Evolutionary conservation across 2,329 filamentous ascomycete species (phyloP).

Genomic region (Onygenales sp.): DNA sequence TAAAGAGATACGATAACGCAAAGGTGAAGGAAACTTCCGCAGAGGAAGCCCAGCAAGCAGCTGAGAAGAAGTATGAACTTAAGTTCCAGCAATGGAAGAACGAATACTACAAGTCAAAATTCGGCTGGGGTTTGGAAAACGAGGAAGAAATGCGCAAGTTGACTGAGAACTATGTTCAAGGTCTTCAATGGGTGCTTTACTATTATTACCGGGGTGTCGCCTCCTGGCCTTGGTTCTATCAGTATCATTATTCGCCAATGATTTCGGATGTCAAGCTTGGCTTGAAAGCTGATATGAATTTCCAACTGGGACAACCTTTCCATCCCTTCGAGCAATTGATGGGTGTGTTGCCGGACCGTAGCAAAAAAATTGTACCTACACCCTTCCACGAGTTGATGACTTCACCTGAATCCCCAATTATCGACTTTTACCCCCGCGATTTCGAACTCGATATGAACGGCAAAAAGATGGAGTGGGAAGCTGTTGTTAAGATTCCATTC

Average conservation of each 20-base stretch:
- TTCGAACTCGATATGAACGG: constrained; percentile 99
- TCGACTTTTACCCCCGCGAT: constrained; percentile 95
- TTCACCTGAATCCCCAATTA: constrained; percentile 77
- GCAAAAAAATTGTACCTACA: constrained; percentile 85
- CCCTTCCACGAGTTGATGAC: constrained; percentile 93
- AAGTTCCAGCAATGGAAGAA: constrained; percentile 93
- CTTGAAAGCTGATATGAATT: constrained; percentile 76
- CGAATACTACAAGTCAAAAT: constrained; percentile 84
- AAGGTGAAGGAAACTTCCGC: constrained; percentile 69
- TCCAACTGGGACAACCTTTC: constrained; percentile 91
- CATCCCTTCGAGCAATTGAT: constrained; percentile 92
- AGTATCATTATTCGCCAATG: constrained; percentile 94
- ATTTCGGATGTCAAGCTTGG: constrained; percentile 92
- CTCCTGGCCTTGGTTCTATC: constrained; percentile 98
- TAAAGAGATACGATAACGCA: constrained; percentile 86
- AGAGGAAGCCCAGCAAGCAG: constrained; percentile 67
- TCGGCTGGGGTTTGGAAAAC: constrained; percentile 75
- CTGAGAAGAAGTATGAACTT: constrained; percentile 76
- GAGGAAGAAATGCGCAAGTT: constrained; percentile 72
- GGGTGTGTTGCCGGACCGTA: constrained; percentile 94
- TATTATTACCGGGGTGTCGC: constrained; percentile 98
- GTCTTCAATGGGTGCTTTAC: constrained; percentile 93
- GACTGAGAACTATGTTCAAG: constrained; percentile 94
- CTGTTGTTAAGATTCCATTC: constrained; percentile 97
- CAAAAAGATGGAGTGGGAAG: constrained; percentile 99